Base-by-base conservation (phyloP, 371 early-diverging fungal species). In the Apophysomyces variabilis region DNA sequence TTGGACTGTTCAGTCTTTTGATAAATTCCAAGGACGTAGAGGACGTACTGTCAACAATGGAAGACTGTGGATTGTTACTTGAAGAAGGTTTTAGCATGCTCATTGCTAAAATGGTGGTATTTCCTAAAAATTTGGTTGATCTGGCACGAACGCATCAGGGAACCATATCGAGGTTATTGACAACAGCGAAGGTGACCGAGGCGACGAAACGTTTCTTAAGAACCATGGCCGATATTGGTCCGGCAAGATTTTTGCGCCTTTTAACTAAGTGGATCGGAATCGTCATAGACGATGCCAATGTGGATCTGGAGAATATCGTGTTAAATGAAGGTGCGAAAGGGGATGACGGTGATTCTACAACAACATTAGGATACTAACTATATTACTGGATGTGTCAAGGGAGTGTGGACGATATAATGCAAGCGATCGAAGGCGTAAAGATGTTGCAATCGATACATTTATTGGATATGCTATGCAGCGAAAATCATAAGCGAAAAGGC, bases 271-370 rank as follows among this genome's bases (percentile, higher is more conserved):
- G 76, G 2, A 58, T 67, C 11, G 57, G 61, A 14, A 14, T 59
- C 5, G 37, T 67, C 0, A 11, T 69, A 3, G 39, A 67, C 9
- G 26, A 59, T 16, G 56, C 60, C 14, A 66, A 73, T 5, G 38
- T 78, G 11, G 80, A 79, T 64, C 62, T 85, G 16, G 66, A 75
- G 9, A 64, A 71, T 36, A 41, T 76, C 62, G 62, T 61, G 9
- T 54, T 62, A 18, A 46, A 66, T 41, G 69, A 71, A 73, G 80
- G 85, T 85, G 68, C 37, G 14, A 37, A 7, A 13, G 12, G 21
- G 36, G 37, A 18, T 14, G 4, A 39, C 35, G 11, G 38, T 35
- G 3, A 3, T 32, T 9, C 8, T 26, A 26, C 32, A 26, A 26
- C 32, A 13, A 13, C 0, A 58, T 60, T 6, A 14, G 0, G n/a